Conservation (phyloP, 352 stramenopile genomes). For the Pythium sp. region DNA sequence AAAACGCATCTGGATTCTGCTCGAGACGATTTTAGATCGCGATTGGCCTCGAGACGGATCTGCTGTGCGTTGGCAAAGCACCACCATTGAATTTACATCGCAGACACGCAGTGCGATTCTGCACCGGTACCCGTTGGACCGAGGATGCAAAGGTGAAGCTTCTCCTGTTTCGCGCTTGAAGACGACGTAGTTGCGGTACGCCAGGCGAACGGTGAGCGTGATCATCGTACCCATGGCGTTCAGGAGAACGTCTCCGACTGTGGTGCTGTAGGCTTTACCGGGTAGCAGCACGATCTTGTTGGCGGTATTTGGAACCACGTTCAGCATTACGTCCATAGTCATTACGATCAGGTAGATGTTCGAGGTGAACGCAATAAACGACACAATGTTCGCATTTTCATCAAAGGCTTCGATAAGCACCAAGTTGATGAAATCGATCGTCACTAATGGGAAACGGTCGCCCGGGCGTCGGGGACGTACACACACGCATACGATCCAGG, state of each 20-base stretch:
- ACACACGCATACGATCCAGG: background rate
- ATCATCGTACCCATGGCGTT: constrained; percentile 8
- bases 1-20: constrained; percentile 2
- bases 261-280: background rate
- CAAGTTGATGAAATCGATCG: constrained; percentile 7
- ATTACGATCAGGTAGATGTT: background rate
- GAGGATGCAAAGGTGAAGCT: background rate
- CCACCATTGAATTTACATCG: background rate
- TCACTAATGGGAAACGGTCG: background rate
- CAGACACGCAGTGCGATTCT: background rate
- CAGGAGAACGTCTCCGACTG: background rate
- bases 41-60: too few species aligned
- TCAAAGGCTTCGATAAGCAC: constrained; percentile 1
- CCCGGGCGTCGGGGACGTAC: too few species aligned
- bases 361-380: background rate
- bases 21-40: background rate
- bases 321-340: background rate
- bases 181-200: constrained; percentile 3
- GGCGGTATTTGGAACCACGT: background rate
- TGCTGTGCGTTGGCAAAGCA: background rate
- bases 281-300: background rate
- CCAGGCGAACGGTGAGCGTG: background rate
- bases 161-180: background rate
- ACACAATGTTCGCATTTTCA: background rate
- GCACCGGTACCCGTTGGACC: constrained; percentile 1